Percentiles rank a stretch among this genome's conserved stretches.
Conservation (phyloP, 2,329 filamentous ascomycete species). For the Colletotrichum cereale region DNA sequence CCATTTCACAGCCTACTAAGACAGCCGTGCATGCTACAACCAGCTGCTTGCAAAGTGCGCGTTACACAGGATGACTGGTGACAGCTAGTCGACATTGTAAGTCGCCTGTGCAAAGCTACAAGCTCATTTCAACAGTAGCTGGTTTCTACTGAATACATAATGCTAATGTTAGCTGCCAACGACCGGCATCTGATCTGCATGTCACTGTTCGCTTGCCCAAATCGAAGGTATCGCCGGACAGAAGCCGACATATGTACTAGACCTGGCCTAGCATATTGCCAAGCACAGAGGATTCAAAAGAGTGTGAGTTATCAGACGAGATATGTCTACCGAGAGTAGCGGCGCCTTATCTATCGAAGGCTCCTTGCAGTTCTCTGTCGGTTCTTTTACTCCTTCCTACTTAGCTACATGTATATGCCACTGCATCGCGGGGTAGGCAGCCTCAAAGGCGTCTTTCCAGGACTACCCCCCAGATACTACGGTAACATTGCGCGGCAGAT, state of each 20-base stretch:
- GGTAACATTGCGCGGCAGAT: constrained; percentile 9
- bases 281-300: not conserved
- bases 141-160: not conserved
- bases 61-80: not conserved
- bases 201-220: constrained; percentile 21
- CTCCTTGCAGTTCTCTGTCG: not conserved
- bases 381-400: constrained; percentile 32
- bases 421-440: not conserved
- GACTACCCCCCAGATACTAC: constrained; percentile 9
- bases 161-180: not conserved
- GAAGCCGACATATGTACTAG: constrained; percentile 9
- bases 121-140: not conserved
- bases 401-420: not conserved
- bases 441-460: not conserved
- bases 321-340: constrained; percentile 3
- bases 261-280: constrained; percentile 15
- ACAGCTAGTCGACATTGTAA: not conserved
- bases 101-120: not conserved
- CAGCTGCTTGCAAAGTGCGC: not conserved
- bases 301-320: not conserved
- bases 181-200: not conserved
- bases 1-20: not conserved
- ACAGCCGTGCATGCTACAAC: not conserved
- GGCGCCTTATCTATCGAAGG: constrained; percentile 2
- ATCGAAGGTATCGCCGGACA: constrained; percentile 24